Conservation (phyloP, 1,139 yeast genomes). For the Sugiyamaella neomexicana region DNA sequence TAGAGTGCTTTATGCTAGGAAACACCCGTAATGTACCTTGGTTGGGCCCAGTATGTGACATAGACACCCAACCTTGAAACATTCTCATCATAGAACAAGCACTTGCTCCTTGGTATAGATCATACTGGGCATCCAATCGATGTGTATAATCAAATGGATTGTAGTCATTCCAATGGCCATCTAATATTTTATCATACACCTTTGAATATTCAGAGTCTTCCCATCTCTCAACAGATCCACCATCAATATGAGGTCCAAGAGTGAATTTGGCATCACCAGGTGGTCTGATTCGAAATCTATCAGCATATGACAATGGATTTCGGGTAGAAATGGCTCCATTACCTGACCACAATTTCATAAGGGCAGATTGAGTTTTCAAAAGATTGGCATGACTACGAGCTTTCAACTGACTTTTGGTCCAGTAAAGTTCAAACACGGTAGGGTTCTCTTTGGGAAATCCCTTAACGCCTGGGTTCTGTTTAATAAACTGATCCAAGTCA, state of each 20-base stretch:
- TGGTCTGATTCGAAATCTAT: conserved; percentile 51
- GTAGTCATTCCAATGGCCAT: conserved; percentile 51
- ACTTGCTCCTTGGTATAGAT: conserved; percentile 45
- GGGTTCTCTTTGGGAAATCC: conserved; percentile 39
- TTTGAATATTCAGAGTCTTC: conserved; percentile 45
- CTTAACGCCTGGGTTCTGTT: conserved; percentile 73
- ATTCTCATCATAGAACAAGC: conserved; percentile 39
- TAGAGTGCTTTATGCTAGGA: conserved; percentile 40
- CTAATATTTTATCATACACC: conserved; percentile 44
- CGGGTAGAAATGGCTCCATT: conserved; percentile 6
- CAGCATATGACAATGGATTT: conserved; percentile 49
- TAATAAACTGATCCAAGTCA: conserved; percentile 80
- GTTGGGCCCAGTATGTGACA: conserved; percentile 42
- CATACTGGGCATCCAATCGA: conserved; percentile 43
- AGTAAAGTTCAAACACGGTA: conserved; percentile 43
- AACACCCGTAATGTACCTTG: conserved; percentile 47
- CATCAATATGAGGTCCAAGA: conserved; percentile 48
- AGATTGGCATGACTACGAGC: conserved; percentile 49
- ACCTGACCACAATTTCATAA: conserved; percentile 41
- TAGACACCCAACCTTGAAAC: conserved; percentile 46
- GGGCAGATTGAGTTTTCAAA: conserved; percentile 24
- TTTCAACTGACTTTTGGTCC: conserved; percentile 47
- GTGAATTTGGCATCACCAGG: conserved; percentile 45
- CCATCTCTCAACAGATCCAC: conserved; percentile 52
- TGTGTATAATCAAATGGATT: conserved; percentile 48